Percentiles rank a stretch among this genome's conserved stretches.
phyloP scores from a whole-genome alignment of 2,329 filamentous ascomycete species.

The Sporothrix sp. region DNA sequence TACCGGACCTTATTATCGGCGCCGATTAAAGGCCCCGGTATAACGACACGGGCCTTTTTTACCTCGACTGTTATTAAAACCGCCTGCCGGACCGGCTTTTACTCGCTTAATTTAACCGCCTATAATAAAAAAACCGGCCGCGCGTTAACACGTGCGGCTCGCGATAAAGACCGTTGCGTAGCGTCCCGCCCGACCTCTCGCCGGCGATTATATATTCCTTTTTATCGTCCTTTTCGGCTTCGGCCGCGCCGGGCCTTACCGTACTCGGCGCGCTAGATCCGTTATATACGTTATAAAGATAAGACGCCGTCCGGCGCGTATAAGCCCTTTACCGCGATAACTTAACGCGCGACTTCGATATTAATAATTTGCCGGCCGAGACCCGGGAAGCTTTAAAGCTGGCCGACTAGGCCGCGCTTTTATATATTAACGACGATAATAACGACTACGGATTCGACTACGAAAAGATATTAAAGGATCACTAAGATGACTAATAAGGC shows the following conservation, averaged over 20 bases:
- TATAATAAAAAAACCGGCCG: constrained; percentile 33
- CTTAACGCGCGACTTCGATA: constrained; percentile 9
- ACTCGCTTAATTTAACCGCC: constrained; percentile 31
- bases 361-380: constrained; percentile 10
- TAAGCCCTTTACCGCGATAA: constrained; percentile 8
- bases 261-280: not conserved
- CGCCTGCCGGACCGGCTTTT: constrained; percentile 35
- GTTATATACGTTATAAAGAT: not conserved
- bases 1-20: constrained; percentile 40
- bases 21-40: constrained; percentile 48
- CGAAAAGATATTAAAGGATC: constrained; percentile 16
- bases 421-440: constrained; percentile 2
- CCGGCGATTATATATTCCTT: not conserved
- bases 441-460: constrained; percentile 18
- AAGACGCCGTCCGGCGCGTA: not conserved
- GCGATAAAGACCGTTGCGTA: not conserved
- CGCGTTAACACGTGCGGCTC: constrained; percentile 2
- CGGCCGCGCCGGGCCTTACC: too few species aligned
- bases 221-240: too few species aligned
- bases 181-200: not conserved
- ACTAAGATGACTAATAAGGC: too few species aligned
- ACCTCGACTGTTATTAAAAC: constrained; percentile 38
- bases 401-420: constrained; percentile 18
- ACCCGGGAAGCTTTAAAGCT: constrained; percentile 17
- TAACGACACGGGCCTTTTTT: constrained; percentile 34